Evolutionary conservation across 2,329 filamentous ascomycete species (phyloP).

Genomic region (Xylaria multiplex): DNA sequence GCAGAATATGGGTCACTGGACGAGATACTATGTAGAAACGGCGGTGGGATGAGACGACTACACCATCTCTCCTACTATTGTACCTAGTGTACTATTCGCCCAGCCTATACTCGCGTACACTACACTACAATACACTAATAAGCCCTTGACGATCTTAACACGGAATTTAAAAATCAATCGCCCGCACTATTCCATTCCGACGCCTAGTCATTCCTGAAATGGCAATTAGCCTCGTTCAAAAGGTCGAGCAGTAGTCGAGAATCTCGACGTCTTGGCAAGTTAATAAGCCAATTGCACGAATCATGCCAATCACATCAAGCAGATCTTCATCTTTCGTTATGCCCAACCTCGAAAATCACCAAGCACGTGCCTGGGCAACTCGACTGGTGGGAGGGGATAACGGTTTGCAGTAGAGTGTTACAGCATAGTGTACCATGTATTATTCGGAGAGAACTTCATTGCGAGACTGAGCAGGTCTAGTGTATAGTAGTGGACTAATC

Average conservation of each 20-base stretch:
- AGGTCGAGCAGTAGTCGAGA: neutral
- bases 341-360: slow-evolving; percentile 1
- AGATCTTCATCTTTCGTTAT: slow-evolving; percentile 29
- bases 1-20: too few relatives aligned
- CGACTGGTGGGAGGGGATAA: too few relatives aligned
- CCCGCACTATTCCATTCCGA: slow-evolving; percentile 26
- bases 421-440: neutral
- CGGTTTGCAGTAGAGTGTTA: neutral
- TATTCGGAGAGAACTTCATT: neutral
- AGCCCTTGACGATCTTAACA: slow-evolving; percentile 27
- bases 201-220: slow-evolving; percentile 6
- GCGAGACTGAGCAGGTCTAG: neutral
- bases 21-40: slow-evolving; percentile 6
- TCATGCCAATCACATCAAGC: slow-evolving; percentile 23
- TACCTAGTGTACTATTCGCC: too few relatives aligned
- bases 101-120: too few relatives aligned
- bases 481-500: slow-evolving; percentile 4
- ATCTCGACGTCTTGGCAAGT: slow-evolving; percentile 12
- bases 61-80: neutral
- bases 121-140: slow-evolving; percentile 1
- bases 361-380: too few relatives aligned
- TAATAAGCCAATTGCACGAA: slow-evolving; percentile 24
- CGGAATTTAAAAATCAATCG: slow-evolving; percentile 14
- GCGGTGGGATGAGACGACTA: slow-evolving; percentile 25
- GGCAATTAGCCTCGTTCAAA: slow-evolving; percentile 12